Conservation (phyloP, 2,329 filamentous ascomycete genomes). For the Orbilia blumenaviensis region DNA sequence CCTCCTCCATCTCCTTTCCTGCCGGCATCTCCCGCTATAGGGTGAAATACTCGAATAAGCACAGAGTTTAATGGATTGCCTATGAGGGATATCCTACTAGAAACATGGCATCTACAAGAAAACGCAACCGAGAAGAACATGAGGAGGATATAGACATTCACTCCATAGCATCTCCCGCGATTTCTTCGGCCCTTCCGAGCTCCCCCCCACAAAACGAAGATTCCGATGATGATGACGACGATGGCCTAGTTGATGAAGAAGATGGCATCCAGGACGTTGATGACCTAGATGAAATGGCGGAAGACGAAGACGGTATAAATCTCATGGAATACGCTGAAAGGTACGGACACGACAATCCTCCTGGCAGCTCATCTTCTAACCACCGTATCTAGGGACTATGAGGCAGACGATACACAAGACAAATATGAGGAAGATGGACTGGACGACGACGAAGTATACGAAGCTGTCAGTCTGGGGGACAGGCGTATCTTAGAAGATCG, state of each 20-base stretch:
- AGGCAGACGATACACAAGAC: slow-evolving; percentile 75
- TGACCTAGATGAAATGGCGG: slow-evolving; percentile 67
- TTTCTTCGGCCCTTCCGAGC: slow-evolving; percentile 59
- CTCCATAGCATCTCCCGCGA: slow-evolving; percentile 55
- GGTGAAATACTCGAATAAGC: no score
- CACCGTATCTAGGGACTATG: slow-evolving; percentile 72
- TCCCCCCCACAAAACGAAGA: slow-evolving; percentile 58
- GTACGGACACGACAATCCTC: slow-evolving; percentile 65
- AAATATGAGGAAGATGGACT: slow-evolving; percentile 75
- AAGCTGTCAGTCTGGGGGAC: slow-evolving; percentile 72
- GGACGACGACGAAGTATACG: slow-evolving; percentile 81
- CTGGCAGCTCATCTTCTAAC: background rate
- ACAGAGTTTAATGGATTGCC: background rate
- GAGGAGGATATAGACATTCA: slow-evolving; percentile 21
- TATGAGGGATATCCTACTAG: background rate
- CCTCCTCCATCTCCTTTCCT: no score
- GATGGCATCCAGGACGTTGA: slow-evolving; percentile 71
- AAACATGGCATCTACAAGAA: slow-evolving; percentile 17
- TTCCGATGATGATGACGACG: slow-evolving; percentile 55
- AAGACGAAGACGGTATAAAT: slow-evolving; percentile 75
- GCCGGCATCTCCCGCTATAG: no score
- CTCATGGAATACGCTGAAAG: slow-evolving; percentile 75
- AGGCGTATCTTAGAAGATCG: slow-evolving; percentile 77
- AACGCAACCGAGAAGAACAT: slow-evolving; percentile 28
- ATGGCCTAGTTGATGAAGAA: slow-evolving; percentile 52